phyloP scores from a whole-genome alignment of 75 land plant genomes.

The Sequoia sempervirens region DNA sequence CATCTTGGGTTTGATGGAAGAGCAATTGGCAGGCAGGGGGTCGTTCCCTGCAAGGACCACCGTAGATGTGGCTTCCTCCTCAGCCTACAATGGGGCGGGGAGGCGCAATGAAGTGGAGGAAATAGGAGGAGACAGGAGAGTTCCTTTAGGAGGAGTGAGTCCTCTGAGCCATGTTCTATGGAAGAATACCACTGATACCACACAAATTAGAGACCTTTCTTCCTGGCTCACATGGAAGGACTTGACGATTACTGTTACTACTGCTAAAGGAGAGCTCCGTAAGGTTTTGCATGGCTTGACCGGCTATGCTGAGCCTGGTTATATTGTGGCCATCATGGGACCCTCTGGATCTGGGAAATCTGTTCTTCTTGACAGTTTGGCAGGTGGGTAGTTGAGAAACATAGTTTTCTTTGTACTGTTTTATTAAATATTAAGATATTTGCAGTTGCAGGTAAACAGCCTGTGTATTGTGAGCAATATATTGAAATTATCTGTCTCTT shows the following conservation, averaged over 20 bases:
- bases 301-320: conserved; percentile 54
- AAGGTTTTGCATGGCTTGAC: conserved; percentile 27
- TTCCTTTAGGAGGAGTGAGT: background rate
- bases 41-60: background rate
- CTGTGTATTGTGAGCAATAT: too few species aligned
- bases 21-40: background rate
- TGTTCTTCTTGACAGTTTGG: conserved; percentile 42
- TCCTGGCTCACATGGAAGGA: conserved; percentile 42
- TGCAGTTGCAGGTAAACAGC: too few species aligned
- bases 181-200: background rate
- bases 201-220: background rate
- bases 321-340: conserved; percentile 41
- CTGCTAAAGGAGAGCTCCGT: conserved; percentile 19
- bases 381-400: conserved; percentile 17
- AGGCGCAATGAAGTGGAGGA: background rate
- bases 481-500: too few species aligned
- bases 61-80: background rate
- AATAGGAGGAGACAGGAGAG: background rate
- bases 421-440: too few species aligned
- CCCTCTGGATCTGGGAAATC: conserved; percentile 16
- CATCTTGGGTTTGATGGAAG: too few species aligned
- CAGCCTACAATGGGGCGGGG: background rate
- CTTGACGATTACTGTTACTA: conserved; percentile 24
- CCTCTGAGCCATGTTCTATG: background rate
- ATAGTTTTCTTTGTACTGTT: too few species aligned